Base-by-base conservation (phyloP, 805 yeast genomes). In the Barnettozyma pratensis region DNA sequence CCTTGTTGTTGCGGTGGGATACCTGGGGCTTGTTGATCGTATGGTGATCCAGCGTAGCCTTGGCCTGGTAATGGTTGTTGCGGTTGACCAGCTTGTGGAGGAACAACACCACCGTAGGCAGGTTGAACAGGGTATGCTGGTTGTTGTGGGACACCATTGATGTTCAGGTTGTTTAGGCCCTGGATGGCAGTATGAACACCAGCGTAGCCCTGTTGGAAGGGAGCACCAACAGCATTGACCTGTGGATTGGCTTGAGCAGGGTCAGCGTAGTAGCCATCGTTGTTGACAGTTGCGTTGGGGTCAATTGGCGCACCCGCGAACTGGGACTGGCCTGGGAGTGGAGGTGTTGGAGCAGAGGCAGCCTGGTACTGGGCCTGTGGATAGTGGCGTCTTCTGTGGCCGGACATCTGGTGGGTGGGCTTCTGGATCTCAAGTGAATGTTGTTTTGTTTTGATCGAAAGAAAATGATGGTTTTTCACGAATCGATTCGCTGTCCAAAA, bases 341-440 rank as follows among this genome's bases (percentile, higher is more conserved):
- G 40, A 29, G 46, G 51, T 10, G 51, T 46, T 6, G 49, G 49
- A 36, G 48, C 46, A 30, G 51, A 44, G 28, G 40, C 49, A 28
- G 47, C 46, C 43, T 53, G 58, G 52, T 54, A 56, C 51, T 61
- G 61, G 29, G 62, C 64, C 50, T 62, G 56, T 49, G 68, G 68
- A 44, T 64, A 64, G 32, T 63, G 66, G 50, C 68, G 64, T 57
- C 65, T 62, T 47, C 54, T 63, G 48, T 53, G 52, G 25, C 41
- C 46, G 40, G 67, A 61, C 66, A 61, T 60, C 3, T 40, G 37
- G 14, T n/a, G 36, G 36, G 8, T 41, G 26, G 28, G 19, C 19
- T 19, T 19, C 19, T 44, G 32, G 14, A 27, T 14, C 5, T 29
- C 7, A 7, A 14, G 14, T 37, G 14, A 32, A 6, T 32, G 11